Evolutionary conservation across 306 rosid genomes (phyloP).

Genomic region (Fragaria nilgerrensis): DNA sequence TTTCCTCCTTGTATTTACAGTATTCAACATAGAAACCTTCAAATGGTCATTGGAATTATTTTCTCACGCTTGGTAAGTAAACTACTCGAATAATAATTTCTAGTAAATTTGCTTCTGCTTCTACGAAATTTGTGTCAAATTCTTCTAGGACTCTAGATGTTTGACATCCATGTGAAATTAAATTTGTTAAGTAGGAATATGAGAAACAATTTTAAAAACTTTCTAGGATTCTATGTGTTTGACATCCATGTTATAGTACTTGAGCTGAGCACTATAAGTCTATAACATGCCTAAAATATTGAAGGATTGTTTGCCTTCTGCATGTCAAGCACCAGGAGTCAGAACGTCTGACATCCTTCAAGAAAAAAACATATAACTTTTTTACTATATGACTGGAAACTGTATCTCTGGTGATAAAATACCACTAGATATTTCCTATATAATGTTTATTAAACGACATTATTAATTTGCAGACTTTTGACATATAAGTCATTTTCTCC

Average conservation of each 20-base stretch:
- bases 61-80: slow-evolving; percentile 93
- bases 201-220: background rate
- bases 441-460: background rate
- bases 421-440: background rate
- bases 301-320: background rate
- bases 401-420: background rate
- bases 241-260: too few relatives aligned
- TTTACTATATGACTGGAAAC: background rate
- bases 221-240: too few relatives aligned
- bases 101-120: slow-evolving; percentile 16
- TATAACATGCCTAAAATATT: too few relatives aligned
- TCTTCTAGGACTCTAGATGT: background rate
- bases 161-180: background rate
- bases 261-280: background rate
- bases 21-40: slow-evolving; percentile 85
- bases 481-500: slow-evolving; percentile 10
- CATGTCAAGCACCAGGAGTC: background rate
- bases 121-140: background rate
- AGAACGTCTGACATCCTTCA: background rate
- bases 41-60: slow-evolving; percentile 96
- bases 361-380: background rate
- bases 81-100: background rate
- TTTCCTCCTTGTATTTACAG: slow-evolving; percentile 39
- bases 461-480: background rate
- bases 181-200: background rate